These are phyloP conservation scores for Tuber aestivum DNA, from an alignment of 495 filamentous ascomycete species.

Conservation along the genomic window DNA sequence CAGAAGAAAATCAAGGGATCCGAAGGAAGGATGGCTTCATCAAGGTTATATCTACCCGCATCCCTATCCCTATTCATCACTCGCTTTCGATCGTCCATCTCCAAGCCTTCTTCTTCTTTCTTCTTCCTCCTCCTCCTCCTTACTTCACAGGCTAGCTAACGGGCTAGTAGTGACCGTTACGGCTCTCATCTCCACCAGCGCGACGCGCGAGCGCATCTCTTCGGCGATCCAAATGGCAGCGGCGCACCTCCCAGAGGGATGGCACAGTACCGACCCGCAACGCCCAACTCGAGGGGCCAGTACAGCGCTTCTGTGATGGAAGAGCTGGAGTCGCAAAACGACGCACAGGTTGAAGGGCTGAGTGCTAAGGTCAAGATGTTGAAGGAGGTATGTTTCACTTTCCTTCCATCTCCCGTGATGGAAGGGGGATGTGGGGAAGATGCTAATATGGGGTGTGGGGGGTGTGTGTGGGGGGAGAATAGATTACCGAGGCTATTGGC, in stretches of 20 bases:
- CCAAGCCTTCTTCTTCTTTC: not conserved
- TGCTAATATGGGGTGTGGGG: conserved; percentile 4
- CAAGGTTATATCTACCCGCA: not conserved
- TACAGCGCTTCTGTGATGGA: conserved; percentile 89
- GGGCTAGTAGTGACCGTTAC: conserved; percentile 20
- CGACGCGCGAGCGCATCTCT: conserved; percentile 81
- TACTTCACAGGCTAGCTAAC: not conserved
- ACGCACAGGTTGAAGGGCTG: conserved; percentile 81
- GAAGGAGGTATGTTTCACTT: conserved; percentile 67
- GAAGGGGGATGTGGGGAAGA: conserved; percentile 19
- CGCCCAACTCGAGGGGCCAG: conserved; percentile 63
- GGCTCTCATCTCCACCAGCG: conserved; percentile 60
- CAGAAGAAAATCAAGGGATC: not conserved
- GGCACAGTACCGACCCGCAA: conserved; percentile 55
- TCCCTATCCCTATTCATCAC: not conserved
- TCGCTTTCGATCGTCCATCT: not conserved
- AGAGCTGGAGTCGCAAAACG: conserved; percentile 93
- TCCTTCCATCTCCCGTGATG: conserved; percentile 7
- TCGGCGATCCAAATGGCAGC: conserved; percentile 69
- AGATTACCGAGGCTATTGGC: conserved; percentile 90
- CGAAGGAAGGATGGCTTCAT: not conserved
- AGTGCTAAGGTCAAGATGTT: conserved; percentile 82
- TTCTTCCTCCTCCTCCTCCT: not conserved
- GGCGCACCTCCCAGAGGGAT: conserved; percentile 32
- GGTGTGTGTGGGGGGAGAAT: conserved; percentile 6